Conservation (phyloP, 2,329 filamentous ascomycete genomes). For the Claviceps lovelessii region DNA sequence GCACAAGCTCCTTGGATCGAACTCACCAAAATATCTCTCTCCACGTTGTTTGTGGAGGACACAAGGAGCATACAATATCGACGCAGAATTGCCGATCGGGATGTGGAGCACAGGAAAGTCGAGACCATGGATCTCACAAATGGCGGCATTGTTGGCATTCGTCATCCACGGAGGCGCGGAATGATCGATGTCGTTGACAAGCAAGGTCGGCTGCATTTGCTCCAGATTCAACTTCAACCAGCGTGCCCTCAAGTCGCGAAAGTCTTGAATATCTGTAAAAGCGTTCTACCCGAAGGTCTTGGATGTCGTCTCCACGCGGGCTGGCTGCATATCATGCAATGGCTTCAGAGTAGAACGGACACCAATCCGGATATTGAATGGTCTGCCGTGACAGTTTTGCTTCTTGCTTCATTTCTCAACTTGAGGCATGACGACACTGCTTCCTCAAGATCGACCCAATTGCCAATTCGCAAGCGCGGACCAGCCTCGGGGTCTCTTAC, state of each 20-base stretch:
- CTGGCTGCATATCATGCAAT: conserved; percentile 63
- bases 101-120: conserved; percentile 31
- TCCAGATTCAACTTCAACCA: conserved; percentile 54
- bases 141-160: conserved; percentile 37
- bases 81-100: conserved; percentile 36
- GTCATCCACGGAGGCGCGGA: conserved; percentile 43
- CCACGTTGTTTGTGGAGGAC: conserved; percentile 45
- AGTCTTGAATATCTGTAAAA: conserved; percentile 47
- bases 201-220: conserved; percentile 47
- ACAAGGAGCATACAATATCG: conserved; percentile 43
- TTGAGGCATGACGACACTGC: conserved; percentile 30
- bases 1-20: conserved; percentile 64
- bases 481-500: conserved; percentile 22
- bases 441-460: conserved; percentile 12
- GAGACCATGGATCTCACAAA: conserved; percentile 32
- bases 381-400: conserved; percentile 49
- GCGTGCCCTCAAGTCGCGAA: conserved; percentile 45
- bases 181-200: conserved; percentile 52
- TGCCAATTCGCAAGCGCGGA: conserved; percentile 18
- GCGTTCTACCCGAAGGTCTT: conserved; percentile 44
- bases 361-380: conserved; percentile 45
- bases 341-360: conserved; percentile 41
- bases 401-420: conserved; percentile 50
- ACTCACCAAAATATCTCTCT: conserved; percentile 51
- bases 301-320: conserved; percentile 49